Evolutionary conservation across 805 yeast species (phyloP), one percentile per base, ranked within the genome.

Genomic region (Hanseniaspora thailandica): DNA sequence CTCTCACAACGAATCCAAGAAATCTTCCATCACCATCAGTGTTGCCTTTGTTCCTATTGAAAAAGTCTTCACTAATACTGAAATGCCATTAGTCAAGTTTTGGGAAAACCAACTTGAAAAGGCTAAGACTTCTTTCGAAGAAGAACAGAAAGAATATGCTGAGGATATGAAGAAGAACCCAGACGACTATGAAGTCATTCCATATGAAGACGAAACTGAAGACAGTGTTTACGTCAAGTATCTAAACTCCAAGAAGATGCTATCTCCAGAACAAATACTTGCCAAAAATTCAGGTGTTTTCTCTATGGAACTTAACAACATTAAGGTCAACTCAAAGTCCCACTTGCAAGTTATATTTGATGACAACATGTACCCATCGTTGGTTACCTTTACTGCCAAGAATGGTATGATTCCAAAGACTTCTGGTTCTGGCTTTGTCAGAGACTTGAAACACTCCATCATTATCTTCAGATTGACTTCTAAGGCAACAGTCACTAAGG

Each of bases 361-460:
- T 65, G 89, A 84, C 60, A 69, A 72, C 38, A 71, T 74, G 1
- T 75, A 71, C 48, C 87, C 93, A 1, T 72, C 78, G 2, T 78
- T 76, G 54, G 71, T 72, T 7, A 69, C 84, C 0, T 64, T 76
- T 10, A 75, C 71, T 60, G 63, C 79, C 2, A 72, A 67, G 30
- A 77, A 77, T 31, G 73, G 74, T 48, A 62, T 57, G 12, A 63
- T 84, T 30, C 61, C 72, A 23, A 62, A 74, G 15, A 76, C 78
- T n/a, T 63, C 67, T 23, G 83, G 81, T 20, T 77, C 74, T 56
- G 77, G 76, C 0, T 84, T 84, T 58, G 71, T 85, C 47, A 77
- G 94, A 65, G 93, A 85, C 63, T 72, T 85, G 60, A 75, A 76
- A 40, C 73, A 83, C 62, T 81, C 88, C 35, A 70, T 66, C 46